Percentiles rank a stretch among this genome's conserved stretches.
Evolutionary conservation across 306 rosid genomes (phyloP).

Genomic region (Mimosa pudica): DNA sequence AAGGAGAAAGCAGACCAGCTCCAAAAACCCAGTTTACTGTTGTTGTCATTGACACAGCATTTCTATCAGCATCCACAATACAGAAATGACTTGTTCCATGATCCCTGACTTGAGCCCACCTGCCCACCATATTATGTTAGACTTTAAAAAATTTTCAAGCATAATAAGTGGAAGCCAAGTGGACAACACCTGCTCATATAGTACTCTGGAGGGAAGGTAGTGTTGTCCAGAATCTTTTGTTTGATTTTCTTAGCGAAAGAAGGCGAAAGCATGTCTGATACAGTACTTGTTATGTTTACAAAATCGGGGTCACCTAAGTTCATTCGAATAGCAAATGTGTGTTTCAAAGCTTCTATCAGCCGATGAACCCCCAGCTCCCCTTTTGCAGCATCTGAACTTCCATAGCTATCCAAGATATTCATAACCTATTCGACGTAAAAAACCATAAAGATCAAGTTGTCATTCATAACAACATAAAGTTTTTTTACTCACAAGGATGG

Average conservation of each 20-base stretch:
- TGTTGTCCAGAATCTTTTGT: constrained; percentile 69
- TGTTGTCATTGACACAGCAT: constrained; percentile 84
- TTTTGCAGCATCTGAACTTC: constrained; percentile 57
- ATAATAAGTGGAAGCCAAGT: constrained; percentile 20
- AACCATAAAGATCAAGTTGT: constrained; percentile 15
- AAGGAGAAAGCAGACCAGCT: constrained; percentile 72
- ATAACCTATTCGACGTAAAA: constrained; percentile 54
- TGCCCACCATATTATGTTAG: constrained; percentile 38
- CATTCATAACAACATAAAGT: constrained; percentile 1
- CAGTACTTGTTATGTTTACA: constrained; percentile 42
- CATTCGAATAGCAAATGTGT: constrained; percentile 81
- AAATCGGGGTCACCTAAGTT: constrained; percentile 90
- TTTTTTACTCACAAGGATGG: background rate
- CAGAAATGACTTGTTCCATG: constrained; percentile 95
- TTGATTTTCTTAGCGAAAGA: constrained; percentile 66
- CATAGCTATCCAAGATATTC: constrained; percentile 72
- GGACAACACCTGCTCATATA: constrained; percentile 63
- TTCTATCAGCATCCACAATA: constrained; percentile 84
- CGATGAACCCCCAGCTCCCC: constrained; percentile 84
- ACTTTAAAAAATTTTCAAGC: constrained; percentile 19
- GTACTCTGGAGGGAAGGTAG: constrained; percentile 86
- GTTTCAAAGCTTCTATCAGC: constrained; percentile 80
- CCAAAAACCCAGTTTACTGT: constrained; percentile 70
- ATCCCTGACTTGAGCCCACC: constrained; percentile 96
- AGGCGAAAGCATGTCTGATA: constrained; percentile 70